Conservation (phyloP, 257 asterid species). For the Solanum gracilifrons region DNA sequence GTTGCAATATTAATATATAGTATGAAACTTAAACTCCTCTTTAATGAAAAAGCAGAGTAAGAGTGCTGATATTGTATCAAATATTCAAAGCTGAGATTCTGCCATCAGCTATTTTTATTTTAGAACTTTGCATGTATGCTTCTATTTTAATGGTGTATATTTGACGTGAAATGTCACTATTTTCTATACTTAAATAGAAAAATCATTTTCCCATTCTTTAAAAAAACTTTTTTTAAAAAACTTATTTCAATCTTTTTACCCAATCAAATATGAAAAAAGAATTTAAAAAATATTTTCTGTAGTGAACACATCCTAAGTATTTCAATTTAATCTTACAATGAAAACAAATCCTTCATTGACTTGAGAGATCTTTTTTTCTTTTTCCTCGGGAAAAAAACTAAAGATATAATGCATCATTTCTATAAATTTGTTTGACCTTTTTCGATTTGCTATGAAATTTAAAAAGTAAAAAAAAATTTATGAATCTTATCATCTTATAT, state of each 20-base stretch:
- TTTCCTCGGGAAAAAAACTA: background rate
- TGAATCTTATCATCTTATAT: background rate
- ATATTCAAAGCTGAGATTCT: background rate
- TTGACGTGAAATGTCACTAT: background rate
- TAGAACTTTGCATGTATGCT: background rate
- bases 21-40: background rate
- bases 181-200: background rate
- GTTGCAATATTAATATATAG: background rate
- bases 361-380: background rate
- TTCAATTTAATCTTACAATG: background rate
- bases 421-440: no score
- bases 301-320: background rate
- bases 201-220: background rate
- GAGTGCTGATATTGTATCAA: background rate
- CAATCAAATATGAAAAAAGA: background rate
- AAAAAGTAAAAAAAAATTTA: no score
- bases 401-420: background rate
- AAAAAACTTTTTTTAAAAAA: no score
- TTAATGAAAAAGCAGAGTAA: background rate
- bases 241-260: no score
- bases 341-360: background rate
- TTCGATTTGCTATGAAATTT: background rate
- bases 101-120: background rate
- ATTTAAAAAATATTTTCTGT: background rate
- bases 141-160: background rate